phyloP scores from a whole-genome alignment of 805 yeast genomes.

The Schwanniomyces pseudopolymorphus region DNA sequence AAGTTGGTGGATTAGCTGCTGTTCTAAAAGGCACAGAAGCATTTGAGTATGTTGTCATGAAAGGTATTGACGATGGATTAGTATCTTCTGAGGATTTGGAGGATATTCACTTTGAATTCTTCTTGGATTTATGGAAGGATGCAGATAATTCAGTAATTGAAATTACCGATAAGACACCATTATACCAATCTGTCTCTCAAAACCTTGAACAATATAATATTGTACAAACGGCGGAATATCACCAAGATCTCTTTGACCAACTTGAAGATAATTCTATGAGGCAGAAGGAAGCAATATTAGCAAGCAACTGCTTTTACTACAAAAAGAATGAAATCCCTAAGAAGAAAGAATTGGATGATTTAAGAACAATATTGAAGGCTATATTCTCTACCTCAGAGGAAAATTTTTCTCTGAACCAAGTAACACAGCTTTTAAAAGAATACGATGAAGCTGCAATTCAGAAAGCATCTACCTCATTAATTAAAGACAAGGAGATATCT shows the following conservation, averaged over 20 bases:
- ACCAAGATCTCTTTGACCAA: conserved; percentile 36
- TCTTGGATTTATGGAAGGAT: conserved; percentile 66
- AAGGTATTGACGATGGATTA: conserved; percentile 55
- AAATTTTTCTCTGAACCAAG: conserved; percentile 45
- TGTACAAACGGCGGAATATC: conserved; percentile 8
- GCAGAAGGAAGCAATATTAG: conserved; percentile 60
- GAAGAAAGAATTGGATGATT: conserved; percentile 24
- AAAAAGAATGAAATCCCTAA: conserved; percentile 15
- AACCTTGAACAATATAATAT: conserved; percentile 46
- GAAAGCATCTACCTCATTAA: conserved; percentile 50
- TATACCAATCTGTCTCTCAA: conserved; percentile 42
- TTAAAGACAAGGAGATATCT: conserved; percentile 55
- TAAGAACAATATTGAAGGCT: conserved; percentile 49
- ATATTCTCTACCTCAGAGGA: conserved; percentile 56
- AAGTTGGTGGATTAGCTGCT: conserved; percentile 43
- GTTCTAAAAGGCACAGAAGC: conserved; percentile 60
- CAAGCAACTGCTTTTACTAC: conserved; percentile 45
- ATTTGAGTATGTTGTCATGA: conserved; percentile 67
- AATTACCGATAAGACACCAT: conserved; percentile 31
- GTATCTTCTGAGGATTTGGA: conserved; percentile 51
- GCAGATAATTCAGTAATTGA: conserved; percentile 39
- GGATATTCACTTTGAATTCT: conserved; percentile 47
- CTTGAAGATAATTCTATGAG: conserved; percentile 63
- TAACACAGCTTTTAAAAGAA: conserved; percentile 44
- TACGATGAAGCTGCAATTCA: conserved; percentile 48